Evolutionary conservation across 192 early-diverging fungal genomes (phyloP), one percentile per base, ranked within the genome.

Genomic region (Dissophora ornata): DNA sequence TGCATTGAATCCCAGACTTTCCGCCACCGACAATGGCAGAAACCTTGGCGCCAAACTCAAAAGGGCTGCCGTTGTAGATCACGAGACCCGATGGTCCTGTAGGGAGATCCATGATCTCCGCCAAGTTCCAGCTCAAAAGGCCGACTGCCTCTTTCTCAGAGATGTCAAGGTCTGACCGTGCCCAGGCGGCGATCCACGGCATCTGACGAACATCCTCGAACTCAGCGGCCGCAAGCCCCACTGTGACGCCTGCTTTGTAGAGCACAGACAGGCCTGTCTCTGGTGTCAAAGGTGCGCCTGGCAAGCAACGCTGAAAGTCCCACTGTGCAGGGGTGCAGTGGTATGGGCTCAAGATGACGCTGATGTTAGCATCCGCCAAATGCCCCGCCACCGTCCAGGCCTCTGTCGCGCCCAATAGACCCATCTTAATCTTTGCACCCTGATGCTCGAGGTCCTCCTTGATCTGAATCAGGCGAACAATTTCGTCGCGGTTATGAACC

Each of bases 171-270:
- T 66, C 63, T 6, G 81, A 70, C 41, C 87, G 77, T 8, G 63
- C 63, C 88, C 89, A 91, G 12, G 90, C 92, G 4, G 92, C 92
- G 73, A 91, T 88, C 90, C 89, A 93, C 11, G 88, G 79, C 47
- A 93, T 59, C 46, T 87, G 83, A 24, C 89, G 86, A 7, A 82
- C 74, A 46, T 79, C 51, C 4, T 70, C 69, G 40, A 84, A 82
- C 57, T 79, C 81, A 0, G 49, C 1, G 2, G 84, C 84, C 28
- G 82, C 82, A n/a, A 89, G 33, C 5, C 78, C 82, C 4, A 91
- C 70, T 28, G 83, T 85, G 16, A 93, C 91, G 11, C 88, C 86
- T 41, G 83, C 81, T 15, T 66, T 60, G 33, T 69, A 30, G 2
- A 93, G 80, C 8, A 82, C 61, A 36, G 86, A 80, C 50, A 83